These are phyloP conservation scores for Trichoderma afroharzianum DNA, from an alignment of 2,329 filamentous ascomycete genomes.

Conservation along the genomic window DNA sequence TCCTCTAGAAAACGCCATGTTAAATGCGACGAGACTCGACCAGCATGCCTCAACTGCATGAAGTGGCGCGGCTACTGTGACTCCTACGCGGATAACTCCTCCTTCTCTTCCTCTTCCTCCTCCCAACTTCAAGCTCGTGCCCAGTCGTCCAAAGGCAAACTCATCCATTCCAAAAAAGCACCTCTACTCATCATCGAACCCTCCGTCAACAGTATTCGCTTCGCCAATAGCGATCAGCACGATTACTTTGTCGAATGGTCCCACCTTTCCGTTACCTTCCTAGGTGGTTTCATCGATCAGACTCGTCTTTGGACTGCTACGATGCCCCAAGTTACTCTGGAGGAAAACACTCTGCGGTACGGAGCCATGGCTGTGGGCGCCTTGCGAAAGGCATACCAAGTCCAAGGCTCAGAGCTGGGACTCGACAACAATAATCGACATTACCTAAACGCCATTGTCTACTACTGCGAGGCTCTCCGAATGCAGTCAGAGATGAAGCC, in stretches of 20 bases:
- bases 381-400: constrained; percentile 33
- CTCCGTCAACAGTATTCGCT: constrained; percentile 32
- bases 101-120: not conserved
- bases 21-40: constrained; percentile 42
- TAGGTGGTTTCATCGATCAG: constrained; percentile 34
- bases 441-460: constrained; percentile 39
- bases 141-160: constrained; percentile 22
- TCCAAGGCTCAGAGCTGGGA: constrained; percentile 22
- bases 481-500: constrained; percentile 37
- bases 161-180: constrained; percentile 31
- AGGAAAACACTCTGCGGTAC: constrained; percentile 37
- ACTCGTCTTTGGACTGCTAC: constrained; percentile 38
- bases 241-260: constrained; percentile 40
- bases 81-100: constrained; percentile 27
- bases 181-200: constrained; percentile 33
- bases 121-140: constrained; percentile 10
- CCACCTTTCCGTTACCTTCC: constrained; percentile 32
- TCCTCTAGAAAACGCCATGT: constrained; percentile 37
- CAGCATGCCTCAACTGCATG: constrained; percentile 40
- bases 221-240: constrained; percentile 33
- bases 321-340: constrained; percentile 38
- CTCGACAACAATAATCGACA: constrained; percentile 32
- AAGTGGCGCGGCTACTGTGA: constrained; percentile 41
- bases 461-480: constrained; percentile 41
- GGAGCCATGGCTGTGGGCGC: constrained; percentile 41